Percentiles rank a stretch among this genome's conserved stretches.
Evolutionary conservation across 176 grass and related monocot genomes (phyloP).

Genomic region (Tillandsia leiboldiana): DNA sequence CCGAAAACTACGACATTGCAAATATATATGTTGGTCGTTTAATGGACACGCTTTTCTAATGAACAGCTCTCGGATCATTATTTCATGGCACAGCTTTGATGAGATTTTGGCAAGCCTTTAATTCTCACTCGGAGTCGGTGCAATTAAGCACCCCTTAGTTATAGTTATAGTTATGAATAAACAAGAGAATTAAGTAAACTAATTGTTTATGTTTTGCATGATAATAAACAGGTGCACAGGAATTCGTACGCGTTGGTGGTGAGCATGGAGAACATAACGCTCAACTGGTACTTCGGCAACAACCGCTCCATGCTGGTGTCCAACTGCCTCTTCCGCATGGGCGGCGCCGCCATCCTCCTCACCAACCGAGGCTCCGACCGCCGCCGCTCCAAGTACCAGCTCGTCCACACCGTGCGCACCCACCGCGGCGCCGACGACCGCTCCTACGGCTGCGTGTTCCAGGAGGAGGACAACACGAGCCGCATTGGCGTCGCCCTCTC

Average conservation of each 20-base stretch:
- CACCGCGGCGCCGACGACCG: conserved; percentile 56
- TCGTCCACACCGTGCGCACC: conserved; percentile 69
- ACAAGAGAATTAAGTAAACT: no score
- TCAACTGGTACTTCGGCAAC: conserved; percentile 94
- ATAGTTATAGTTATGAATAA: no score
- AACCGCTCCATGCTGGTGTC: conserved; percentile 91
- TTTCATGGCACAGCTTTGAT: no score
- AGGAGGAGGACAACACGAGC: conserved; percentile 49
- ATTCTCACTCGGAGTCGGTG: no score
- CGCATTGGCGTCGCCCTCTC: conserved; percentile 55
- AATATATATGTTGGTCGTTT: no score
- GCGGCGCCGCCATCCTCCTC: conserved; percentile 75
- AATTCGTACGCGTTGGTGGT: conserved; percentile 90
- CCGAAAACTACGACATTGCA: no score
- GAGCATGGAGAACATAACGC: conserved; percentile 95
- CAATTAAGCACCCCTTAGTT: no score
- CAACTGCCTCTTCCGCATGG: conserved; percentile 94
- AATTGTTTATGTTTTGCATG: no score
- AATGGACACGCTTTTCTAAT: no score
- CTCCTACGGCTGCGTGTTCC: conserved; percentile 64
- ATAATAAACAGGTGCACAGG: conserved; percentile 43
- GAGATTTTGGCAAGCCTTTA: no score
- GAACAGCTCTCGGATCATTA: no score
- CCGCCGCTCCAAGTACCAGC: conserved; percentile 67
- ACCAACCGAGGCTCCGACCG: conserved; percentile 41